Base-by-base conservation (phyloP, 2,329 filamentous ascomycete species). In the Alternaria arborescens region DNA sequence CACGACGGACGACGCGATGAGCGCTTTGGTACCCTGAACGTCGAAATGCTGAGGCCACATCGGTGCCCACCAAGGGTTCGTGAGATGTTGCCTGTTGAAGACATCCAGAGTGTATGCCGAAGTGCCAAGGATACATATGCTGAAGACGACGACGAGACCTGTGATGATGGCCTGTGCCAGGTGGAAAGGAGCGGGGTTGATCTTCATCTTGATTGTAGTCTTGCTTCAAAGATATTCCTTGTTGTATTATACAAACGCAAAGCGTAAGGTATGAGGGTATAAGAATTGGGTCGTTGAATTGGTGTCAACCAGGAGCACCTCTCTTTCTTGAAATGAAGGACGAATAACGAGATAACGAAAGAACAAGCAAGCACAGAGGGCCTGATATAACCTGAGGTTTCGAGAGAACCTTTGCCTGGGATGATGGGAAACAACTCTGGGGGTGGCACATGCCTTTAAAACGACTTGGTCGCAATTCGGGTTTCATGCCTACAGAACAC, bases 11-110 rank as follows among this genome's bases (percentile, higher is more conserved):
- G 79, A 78, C 1, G 78, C 82, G 34, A 83, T 72, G 14, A 82
- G 61, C 0, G 74, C 75, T 34, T 80, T 78, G 4, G 82, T 79
- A 16, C 82, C 81, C 18, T 77, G 71, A 2, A 77, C 77, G 42
- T 83, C 77, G 64, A 84, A 84, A 67, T 84, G 82, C 10, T 78
- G 75, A 1, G 78, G 79, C 82, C 82, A 84, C 42, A 84, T 65
- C 1, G 81, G 81, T 4, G 83, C 71, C 76, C 82, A 83, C 81
- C 82, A 84, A 24, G 78, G 78, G 64, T 83, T 83, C 26, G 75
- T 75, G 8, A 69, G 66, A 41, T 78, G 78, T 63, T 83, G 74
- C 32, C 73, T 73, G 62, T 80, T 78, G 76, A 80, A 84, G 63
- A 80, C 68, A 64, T 76, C 68, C 38, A 84, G 77, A 3, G 80